These are phyloP conservation scores for Pulchroboletus neoregius DNA, from an alignment of 1,284 basidiomycete species.

Conservation along the genomic window DNA sequence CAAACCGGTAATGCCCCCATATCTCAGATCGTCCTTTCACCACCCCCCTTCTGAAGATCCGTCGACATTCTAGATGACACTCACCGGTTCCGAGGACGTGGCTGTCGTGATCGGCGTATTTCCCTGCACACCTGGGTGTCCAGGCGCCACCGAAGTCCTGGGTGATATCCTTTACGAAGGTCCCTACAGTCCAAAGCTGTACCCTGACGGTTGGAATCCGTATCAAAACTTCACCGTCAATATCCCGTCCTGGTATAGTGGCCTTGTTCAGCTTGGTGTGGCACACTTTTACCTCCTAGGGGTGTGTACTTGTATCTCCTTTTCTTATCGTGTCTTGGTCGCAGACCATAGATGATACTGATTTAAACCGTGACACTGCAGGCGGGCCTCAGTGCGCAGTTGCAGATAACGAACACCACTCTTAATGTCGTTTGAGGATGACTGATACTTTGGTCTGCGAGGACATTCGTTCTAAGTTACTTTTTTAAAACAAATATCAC, in stretches of 20 bases:
- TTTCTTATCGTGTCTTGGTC: too few species aligned
- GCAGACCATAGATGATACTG: not conserved
- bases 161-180: constrained; percentile 42
- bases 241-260: constrained; percentile 38
- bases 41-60: not conserved
- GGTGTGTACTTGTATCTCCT: constrained; percentile 1
- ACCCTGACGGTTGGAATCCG: constrained; percentile 26
- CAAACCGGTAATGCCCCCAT: constrained; percentile 37
- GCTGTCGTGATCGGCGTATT: constrained; percentile 41
- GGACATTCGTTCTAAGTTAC: too few species aligned
- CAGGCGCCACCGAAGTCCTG: constrained; percentile 31
- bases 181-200: constrained; percentile 36
- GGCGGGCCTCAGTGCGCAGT: constrained; percentile 2
- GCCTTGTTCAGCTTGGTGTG: constrained; percentile 42
- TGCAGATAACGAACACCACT: constrained; percentile 3
- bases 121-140: constrained; percentile 28
- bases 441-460: too few species aligned
- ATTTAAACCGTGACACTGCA: not conserved
- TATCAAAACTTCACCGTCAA: constrained; percentile 51
- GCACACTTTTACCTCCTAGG: constrained; percentile 14
- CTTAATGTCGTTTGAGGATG: not conserved
- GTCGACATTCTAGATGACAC: constrained; percentile 23
- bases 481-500: too few species aligned
- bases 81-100: constrained; percentile 29
- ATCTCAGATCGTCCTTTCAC: not conserved